These are phyloP conservation scores for Trichoderma harzianum DNA, from an alignment of 2,329 filamentous ascomycete genomes.

Conservation along the genomic window DNA sequence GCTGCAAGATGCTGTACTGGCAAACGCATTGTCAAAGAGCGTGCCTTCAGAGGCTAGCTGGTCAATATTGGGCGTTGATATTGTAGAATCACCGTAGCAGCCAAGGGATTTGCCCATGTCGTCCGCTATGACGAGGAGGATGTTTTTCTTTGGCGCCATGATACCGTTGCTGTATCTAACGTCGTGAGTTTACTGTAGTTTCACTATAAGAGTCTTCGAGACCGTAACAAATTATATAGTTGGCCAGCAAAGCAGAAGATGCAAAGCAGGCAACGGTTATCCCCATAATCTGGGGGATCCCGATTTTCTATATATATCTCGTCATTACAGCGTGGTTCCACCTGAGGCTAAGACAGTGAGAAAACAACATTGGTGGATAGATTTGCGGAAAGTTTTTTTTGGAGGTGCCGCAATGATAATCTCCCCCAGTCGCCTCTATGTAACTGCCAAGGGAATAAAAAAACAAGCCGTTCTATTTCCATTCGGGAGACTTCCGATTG, in stretches of 20 bases:
- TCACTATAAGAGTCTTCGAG: background rate
- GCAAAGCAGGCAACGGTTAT: background rate
- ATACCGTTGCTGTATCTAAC: background rate
- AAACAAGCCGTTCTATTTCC: background rate
- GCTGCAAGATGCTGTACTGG: constrained; percentile 8
- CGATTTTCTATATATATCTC: background rate
- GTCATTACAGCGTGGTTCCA: background rate
- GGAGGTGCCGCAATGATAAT: background rate
- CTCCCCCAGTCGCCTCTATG: background rate
- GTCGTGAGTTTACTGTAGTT: background rate
- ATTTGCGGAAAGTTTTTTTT: constrained; percentile 13
- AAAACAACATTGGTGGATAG: constrained; percentile 4
- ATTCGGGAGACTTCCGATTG: background rate
- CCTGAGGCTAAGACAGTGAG: background rate
- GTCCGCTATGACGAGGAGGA: constrained; percentile 1
- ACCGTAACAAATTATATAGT: background rate
- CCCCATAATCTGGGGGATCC: background rate
- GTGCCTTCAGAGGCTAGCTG: background rate
- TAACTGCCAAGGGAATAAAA: background rate
- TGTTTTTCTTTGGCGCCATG: constrained; percentile 3
- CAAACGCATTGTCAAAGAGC: background rate
- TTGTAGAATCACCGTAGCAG: background rate
- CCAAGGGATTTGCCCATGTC: constrained; percentile 11
- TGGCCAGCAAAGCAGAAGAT: background rate
- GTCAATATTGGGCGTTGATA: constrained; percentile 6